phyloP scores from a whole-genome alignment of 1,284 basidiomycete species.

The Puccinia sorghi region DNA sequence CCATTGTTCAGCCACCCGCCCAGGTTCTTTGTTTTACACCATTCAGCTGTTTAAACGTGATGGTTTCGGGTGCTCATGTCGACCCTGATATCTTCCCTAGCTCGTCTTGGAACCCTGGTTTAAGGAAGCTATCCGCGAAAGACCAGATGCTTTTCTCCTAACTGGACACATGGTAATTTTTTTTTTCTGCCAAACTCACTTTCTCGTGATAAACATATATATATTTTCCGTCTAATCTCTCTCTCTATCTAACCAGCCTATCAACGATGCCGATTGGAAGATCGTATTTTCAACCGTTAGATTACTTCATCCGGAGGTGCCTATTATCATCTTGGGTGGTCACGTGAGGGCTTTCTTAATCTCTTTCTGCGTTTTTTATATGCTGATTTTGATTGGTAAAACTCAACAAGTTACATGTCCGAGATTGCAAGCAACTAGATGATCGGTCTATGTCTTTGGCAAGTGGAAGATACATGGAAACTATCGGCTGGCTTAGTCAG shows the following conservation, averaged over 20 bases:
- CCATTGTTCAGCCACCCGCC: slow-evolving; percentile 59
- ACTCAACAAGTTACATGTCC: slow-evolving; percentile 72
- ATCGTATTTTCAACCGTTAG: slow-evolving; percentile 75
- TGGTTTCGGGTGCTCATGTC: background rate
- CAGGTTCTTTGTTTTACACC: slow-evolving; percentile 60
- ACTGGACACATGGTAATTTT: slow-evolving; percentile 63
- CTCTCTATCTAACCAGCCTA: slow-evolving; percentile 50
- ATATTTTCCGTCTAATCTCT: slow-evolving; percentile 62
- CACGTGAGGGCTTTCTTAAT: slow-evolving; percentile 50
- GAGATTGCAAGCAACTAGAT: slow-evolving; percentile 71
- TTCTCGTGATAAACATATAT: slow-evolving; percentile 51
- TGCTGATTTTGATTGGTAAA: slow-evolving; percentile 18
- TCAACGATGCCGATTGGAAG: slow-evolving; percentile 63
- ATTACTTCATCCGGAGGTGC: slow-evolving; percentile 69
- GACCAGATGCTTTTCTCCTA: slow-evolving; percentile 77
- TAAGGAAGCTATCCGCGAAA: slow-evolving; percentile 71
- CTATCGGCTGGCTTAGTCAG: slow-evolving; percentile 65
- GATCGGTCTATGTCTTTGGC: slow-evolving; percentile 71
- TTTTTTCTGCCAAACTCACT: background rate
- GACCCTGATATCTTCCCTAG: background rate
- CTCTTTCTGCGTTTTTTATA: slow-evolving; percentile 19
- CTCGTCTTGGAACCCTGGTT: slow-evolving; percentile 63
- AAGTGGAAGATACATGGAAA: slow-evolving; percentile 84
- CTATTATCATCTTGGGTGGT: slow-evolving; percentile 77
- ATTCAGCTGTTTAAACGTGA: background rate